Evolutionary conservation across 495 filamentous ascomycete genomes (phyloP), one percentile per base, ranked within the genome.

Genomic region (Darksidea phi): DNA sequence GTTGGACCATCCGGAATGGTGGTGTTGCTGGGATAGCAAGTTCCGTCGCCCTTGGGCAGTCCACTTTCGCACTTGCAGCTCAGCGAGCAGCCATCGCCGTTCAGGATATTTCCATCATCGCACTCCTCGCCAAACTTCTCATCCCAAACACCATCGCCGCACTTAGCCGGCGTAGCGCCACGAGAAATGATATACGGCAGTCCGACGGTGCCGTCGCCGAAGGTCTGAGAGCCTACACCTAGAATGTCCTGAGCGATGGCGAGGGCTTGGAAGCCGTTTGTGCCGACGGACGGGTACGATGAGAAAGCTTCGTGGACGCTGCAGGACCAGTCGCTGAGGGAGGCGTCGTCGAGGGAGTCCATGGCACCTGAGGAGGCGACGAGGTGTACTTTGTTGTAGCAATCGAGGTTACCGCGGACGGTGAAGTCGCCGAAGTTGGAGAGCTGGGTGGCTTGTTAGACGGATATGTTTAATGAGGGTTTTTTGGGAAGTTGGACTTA

Each of bases 111-210:
- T 6, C 74, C 74, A 59, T 79, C 72, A 43, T 81, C 79, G 32
- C 79, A 80, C 45, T 81, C 75, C 60, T 81, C 79, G 1, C 68
- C 69, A 47, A 71, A 68, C 10, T 68, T 54, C 2, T 70, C 23
- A 5, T 79, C 68, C 46, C 73, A 77, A n/a, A 69, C 65, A 34
- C 76, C 78, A 49, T 81, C 72, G 25, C 79, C 78, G 52, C 78
- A 81, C 11, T 75, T 76, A 11, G 74, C 54, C 2, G 77, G 77
- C 18, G 76, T 78, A 17, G 75, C 78, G 24, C 78, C 78, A 18
- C 78, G 76, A 41, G 76, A 74, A 47, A 80, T 72, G 50, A 81
- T 81, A 61, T 81, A 81, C 42, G 78, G 78, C 24, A 80, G 71
- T 23, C 78, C 78, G 13, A 56, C 56, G 12, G 74, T 74, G 1